These are phyloP conservation scores for Pseudocercospora pini-densiflorae DNA, from an alignment of 2,329 filamentous ascomycete species.

Conservation along the genomic window DNA sequence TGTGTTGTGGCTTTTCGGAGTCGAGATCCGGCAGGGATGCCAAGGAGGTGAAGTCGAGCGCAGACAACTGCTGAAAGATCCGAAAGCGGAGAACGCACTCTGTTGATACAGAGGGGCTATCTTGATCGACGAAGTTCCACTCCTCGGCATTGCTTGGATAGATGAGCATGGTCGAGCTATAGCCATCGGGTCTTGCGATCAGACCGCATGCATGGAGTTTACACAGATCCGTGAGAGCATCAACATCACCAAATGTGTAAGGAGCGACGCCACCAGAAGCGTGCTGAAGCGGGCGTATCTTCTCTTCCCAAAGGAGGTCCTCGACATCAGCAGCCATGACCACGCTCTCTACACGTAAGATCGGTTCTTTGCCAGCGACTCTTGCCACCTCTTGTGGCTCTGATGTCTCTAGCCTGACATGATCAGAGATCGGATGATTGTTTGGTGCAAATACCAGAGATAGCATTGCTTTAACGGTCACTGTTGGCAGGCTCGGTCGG, in stretches of 20 bases:
- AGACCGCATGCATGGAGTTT: constrained; percentile 29
- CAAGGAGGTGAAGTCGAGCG: background rate
- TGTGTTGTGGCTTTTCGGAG: background rate
- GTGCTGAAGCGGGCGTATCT: constrained; percentile 2
- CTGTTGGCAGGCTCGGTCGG: background rate
- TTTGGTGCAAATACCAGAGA: constrained; percentile 5
- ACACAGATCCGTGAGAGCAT: constrained; percentile 28
- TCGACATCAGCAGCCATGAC: constrained; percentile 27
- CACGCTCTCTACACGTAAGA: constrained; percentile 22
- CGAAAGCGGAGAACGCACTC: constrained; percentile 21
- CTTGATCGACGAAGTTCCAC: constrained; percentile 34
- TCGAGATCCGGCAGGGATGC: background rate
- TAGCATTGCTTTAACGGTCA: background rate
- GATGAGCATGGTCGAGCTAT: constrained; percentile 29
- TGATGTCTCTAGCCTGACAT: constrained; percentile 16
- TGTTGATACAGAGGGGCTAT: constrained; percentile 1
- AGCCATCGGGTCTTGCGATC: constrained; percentile 22
- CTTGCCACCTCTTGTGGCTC: constrained; percentile 1
- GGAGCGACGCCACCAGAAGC: constrained; percentile 16
- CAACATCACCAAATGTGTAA: background rate
- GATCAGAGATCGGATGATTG: background rate
- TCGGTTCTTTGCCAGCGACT: constrained; percentile 16
- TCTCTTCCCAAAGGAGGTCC: constrained; percentile 18
- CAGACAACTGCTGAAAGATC: constrained; percentile 18
- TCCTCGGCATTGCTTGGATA: constrained; percentile 33